Evolutionary conservation across 257 asterid species (phyloP).

Genomic region (Parsonsia alboflavescens): DNA sequence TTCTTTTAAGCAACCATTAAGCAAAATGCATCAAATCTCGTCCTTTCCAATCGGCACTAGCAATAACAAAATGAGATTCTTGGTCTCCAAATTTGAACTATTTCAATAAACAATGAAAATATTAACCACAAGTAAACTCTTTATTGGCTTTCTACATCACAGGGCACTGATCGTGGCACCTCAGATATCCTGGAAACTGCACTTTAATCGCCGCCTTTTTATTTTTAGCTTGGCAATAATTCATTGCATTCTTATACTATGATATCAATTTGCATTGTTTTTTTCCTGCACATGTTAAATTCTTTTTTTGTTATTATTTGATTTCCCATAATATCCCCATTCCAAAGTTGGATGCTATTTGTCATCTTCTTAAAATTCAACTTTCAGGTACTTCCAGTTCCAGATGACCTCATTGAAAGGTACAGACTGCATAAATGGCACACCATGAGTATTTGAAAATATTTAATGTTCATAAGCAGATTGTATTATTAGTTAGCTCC

Average conservation of each 20-base stretch:
- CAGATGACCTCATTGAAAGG: constrained; percentile 6
- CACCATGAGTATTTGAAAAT: background rate
- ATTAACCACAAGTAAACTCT: background rate
- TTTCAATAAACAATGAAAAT: background rate
- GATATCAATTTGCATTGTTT: background rate
- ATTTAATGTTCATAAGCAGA: background rate
- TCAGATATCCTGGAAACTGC: constrained; percentile 2
- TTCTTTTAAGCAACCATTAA: background rate
- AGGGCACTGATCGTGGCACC: background rate
- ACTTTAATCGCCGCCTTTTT: background rate
- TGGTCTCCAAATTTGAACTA: background rate
- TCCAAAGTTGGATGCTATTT: background rate
- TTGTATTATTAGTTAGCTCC: background rate
- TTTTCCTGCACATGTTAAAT: constrained; percentile 10
- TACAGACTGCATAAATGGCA: background rate
- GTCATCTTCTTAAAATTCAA: background rate
- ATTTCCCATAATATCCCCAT: background rate
- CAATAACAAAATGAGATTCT: background rate
- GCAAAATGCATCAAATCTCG: background rate
- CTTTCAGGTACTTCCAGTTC: background rate
- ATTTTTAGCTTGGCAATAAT: background rate
- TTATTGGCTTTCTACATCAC: constrained; percentile 1
- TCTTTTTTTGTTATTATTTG: background rate
- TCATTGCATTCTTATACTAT: background rate
- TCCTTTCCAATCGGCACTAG: background rate